These are phyloP conservation scores for Clitocybe nebularis DNA, from an alignment of 1,284 basidiomycete species.

Conservation along the genomic window DNA sequence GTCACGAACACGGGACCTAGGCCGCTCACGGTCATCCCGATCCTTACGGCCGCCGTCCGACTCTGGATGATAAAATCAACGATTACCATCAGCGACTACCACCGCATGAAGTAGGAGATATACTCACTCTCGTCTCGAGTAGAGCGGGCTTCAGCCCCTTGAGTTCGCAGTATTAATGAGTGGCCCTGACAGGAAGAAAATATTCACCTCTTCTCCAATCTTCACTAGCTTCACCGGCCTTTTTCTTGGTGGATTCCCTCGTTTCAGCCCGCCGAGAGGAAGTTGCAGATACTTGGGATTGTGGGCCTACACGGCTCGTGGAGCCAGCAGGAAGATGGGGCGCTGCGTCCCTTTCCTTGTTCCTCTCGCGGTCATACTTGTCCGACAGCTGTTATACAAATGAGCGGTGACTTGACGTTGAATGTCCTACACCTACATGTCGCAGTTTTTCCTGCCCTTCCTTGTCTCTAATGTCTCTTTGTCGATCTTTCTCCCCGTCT, in stretches of 20 bases:
- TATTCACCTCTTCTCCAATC: conserved; percentile 76
- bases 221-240: conserved; percentile 66
- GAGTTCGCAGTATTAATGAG: conserved; percentile 13
- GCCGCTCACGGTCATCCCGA: conserved; percentile 45
- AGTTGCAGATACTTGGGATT: conserved; percentile 33
- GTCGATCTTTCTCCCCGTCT: conserved; percentile 56
- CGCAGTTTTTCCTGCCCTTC: conserved; percentile 75
- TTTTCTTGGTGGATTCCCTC: conserved; percentile 61
- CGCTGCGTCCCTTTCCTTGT: conserved; percentile 66
- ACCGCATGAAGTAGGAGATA: no score
- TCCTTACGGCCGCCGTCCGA: conserved; percentile 38
- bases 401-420: conserved; percentile 7
- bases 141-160: conserved; percentile 50
- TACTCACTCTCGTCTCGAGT: conserved; percentile 59
- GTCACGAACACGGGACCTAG: conserved; percentile 58
- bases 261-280: conserved; percentile 50
- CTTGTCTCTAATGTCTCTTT: conserved; percentile 62
- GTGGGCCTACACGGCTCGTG: conserved; percentile 37
- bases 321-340: conserved; percentile 52
- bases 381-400: conserved; percentile 60
- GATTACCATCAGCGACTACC: conserved; percentile 8
- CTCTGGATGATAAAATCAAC: conserved; percentile 27
- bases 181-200: conserved; percentile 13
- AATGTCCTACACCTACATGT: conserved; percentile 45
- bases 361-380: conserved; percentile 79